Base-by-base conservation (phyloP, 805 yeast genomes). In the Metschnikowia matae region DNA sequence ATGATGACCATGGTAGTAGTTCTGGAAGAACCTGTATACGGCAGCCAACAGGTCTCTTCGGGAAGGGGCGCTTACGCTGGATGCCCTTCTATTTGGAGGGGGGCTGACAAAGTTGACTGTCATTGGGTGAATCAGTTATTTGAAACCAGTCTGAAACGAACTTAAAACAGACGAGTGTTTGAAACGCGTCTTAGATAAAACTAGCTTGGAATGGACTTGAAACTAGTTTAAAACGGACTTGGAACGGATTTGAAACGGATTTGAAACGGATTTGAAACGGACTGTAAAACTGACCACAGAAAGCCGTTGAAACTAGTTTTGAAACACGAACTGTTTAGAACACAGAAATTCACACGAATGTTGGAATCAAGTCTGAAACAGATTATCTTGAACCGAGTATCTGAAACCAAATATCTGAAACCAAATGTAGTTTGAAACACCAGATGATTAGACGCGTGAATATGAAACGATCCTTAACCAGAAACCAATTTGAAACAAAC, bases 1-100 rank as follows among this genome's bases (percentile, higher is more conserved):
- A 40, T 65, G 65, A 50, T 67, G 72, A 4, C 70, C 68, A 48
- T 73, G 71, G 54, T 73, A 71, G 50, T 72, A 71, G 57, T 73
- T 73, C 53, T 73, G 77, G 60, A 73, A 73, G 46, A 77, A 73
- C 53, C 62, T 61, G 50, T 60, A 50, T 21, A 39, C 37, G 18
- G 49, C 42, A 23, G 35, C 21, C 3, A n/a, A 26, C 50, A 46
- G 46, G 33, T 40, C 17, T 17, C 55, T 48, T 26, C 48, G 39
- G 17, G 43, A 45, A 17, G 32, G 41, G 20, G 40, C 26, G 17
- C 48, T 39, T 6, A 46, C 26, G 8, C 26, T 20, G 17, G 52
- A 49, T 5, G 21, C 31, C 15, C 39, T 43, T 46, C 52, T 46
- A 7, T n/a, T 14, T 3, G 17, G 45, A 6, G 40, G 50, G 17